Percentiles rank a stretch among this genome's conserved stretches.
Evolutionary conservation across 768 basidiomycete species (phyloP).

Genomic region (Tremella fuciformis): DNA sequence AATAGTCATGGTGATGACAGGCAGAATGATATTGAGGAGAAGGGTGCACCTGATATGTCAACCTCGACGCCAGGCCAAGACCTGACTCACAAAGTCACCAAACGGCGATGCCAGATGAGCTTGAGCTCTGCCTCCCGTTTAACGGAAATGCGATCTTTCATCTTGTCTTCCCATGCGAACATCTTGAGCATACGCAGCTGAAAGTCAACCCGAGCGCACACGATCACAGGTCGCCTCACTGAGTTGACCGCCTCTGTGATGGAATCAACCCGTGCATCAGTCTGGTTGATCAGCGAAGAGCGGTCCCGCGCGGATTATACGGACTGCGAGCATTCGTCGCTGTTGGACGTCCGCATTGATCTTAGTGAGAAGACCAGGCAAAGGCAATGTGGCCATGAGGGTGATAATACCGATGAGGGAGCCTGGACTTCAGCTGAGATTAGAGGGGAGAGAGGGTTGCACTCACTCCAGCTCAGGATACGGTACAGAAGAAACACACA

Average conservation of each 20-base stretch:
- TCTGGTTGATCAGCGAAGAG: constrained; percentile 44
- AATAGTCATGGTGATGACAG: constrained; percentile 64
- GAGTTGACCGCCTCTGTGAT: constrained; percentile 57
- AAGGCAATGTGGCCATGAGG: constrained; percentile 60
- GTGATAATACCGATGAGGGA: constrained; percentile 61
- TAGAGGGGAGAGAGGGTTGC: no score
- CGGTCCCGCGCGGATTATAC: neutral
- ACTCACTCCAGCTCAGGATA: constrained; percentile 60
- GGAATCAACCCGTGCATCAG: constrained; percentile 62
- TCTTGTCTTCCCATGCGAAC: constrained; percentile 60
- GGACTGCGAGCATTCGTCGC: constrained; percentile 58
- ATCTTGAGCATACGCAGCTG: constrained; percentile 66
- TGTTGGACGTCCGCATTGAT: constrained; percentile 57
- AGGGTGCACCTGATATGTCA: constrained; percentile 18
- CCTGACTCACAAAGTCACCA: constrained; percentile 58
- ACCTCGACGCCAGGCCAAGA: neutral
- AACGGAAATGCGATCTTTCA: constrained; percentile 58
- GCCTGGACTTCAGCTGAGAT: constrained; percentile 48
- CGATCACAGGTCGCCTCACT: neutral
- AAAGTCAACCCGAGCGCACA: constrained; percentile 1
- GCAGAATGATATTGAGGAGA: constrained; percentile 59
- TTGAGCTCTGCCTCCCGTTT: constrained; percentile 64
- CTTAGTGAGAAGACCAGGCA: constrained; percentile 61
- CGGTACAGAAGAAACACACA: constrained; percentile 55
- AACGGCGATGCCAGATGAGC: constrained; percentile 59